Evolutionary conservation across 345 rosid species (phyloP).

Genomic region (Pistacia integerrima): DNA sequence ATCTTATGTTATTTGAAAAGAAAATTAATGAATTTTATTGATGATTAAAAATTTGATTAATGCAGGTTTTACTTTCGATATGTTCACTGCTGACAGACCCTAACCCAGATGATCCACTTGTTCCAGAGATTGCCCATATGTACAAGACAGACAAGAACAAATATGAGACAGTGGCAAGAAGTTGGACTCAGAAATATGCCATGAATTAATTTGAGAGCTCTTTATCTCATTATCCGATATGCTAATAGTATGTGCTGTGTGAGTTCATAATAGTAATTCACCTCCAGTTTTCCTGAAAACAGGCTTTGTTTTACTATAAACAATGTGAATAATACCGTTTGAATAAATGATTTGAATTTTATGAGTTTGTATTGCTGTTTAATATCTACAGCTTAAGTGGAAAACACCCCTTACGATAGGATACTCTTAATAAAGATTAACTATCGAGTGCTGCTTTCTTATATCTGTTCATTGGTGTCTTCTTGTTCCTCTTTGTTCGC

Average conservation of each 20-base stretch:
- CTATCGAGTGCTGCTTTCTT: too few relatives aligned
- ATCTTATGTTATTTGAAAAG: not conserved
- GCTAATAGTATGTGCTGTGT: too few relatives aligned
- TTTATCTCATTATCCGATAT: too few relatives aligned
- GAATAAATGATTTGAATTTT: too few relatives aligned
- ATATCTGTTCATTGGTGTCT: too few relatives aligned
- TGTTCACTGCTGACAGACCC: slow-evolving; percentile 36
- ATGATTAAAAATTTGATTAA: not conserved
- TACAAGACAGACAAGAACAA: slow-evolving; percentile 25
- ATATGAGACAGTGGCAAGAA: slow-evolving; percentile 33
- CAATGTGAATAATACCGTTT: not conserved
- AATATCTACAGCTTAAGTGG: too few relatives aligned
- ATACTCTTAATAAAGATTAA: too few relatives aligned
- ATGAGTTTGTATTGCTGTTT: too few relatives aligned
- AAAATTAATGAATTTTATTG: not conserved
- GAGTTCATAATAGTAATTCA: not conserved
- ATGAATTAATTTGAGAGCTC: slow-evolving; percentile 16
- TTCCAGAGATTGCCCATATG: slow-evolving; percentile 40
- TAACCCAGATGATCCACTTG: slow-evolving; percentile 37
- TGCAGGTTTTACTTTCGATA: slow-evolving; percentile 34
- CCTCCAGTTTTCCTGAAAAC: not conserved
- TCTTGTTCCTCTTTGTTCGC: too few relatives aligned
- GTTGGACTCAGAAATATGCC: slow-evolving; percentile 39
- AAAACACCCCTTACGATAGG: too few relatives aligned
- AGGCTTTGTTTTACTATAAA: not conserved